A percentile compares a stretch with the other conserved stretches of the same genome.
These are phyloP conservation scores for Deuterostichococcus epilithicus DNA, from an alignment of 139 green algal genomes.

Conservation along the genomic window DNA sequence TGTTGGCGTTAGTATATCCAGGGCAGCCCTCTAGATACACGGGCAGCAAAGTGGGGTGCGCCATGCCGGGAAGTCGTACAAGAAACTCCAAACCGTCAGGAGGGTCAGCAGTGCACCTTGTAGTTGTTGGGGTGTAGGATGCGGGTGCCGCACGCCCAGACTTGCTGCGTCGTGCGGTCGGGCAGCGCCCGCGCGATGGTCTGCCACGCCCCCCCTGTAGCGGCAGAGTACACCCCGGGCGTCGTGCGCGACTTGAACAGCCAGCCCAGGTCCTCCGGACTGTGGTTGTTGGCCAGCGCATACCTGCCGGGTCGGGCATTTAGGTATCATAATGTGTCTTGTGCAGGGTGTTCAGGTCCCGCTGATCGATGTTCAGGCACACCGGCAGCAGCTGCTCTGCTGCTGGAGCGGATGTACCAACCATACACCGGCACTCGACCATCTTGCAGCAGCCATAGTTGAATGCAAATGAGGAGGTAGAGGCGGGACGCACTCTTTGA, in stretches of 20 bases:
- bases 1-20: too few relatives aligned
- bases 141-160: constrained; percentile 49
- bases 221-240: constrained; percentile 11
- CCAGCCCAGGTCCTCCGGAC: constrained; percentile 25
- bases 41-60: too few relatives aligned
- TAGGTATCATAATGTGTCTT: not conserved
- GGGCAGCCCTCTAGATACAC: too few relatives aligned
- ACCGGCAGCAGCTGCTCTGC: too few relatives aligned
- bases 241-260: constrained; percentile 24
- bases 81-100: not conserved
- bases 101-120: constrained; percentile 23
- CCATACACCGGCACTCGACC: too few relatives aligned
- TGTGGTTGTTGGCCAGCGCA: constrained; percentile 19
- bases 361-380: too few relatives aligned
- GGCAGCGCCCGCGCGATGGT: constrained; percentile 48
- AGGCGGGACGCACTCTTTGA: constrained; percentile 6
- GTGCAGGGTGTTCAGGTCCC: too few relatives aligned
- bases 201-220: constrained; percentile 24
- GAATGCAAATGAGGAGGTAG: too few relatives aligned
- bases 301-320: constrained; percentile 12
- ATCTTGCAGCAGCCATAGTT: constrained; percentile 19
- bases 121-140: constrained; percentile 51
- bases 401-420: too few relatives aligned
- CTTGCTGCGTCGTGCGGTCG: constrained; percentile 55
- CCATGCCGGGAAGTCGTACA: too few relatives aligned